A percentile compares a stretch with the other conserved stretches of the same genome.
phyloP scores from a whole-genome alignment of 257 asterid genomes.

The Capsicum rhomboideum region DNA sequence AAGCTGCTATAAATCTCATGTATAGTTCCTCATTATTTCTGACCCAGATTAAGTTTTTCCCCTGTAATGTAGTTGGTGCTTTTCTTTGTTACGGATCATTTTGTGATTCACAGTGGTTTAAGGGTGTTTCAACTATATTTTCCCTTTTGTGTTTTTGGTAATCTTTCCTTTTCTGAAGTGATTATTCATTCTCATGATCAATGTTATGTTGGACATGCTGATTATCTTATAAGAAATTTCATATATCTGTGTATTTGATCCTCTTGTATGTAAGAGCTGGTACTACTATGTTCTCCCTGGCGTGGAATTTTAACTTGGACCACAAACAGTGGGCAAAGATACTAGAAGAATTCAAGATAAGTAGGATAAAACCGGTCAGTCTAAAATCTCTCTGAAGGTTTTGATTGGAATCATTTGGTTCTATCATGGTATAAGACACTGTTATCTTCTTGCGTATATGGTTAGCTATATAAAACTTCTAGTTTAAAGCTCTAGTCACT shows the following conservation, averaged over 20 bases:
- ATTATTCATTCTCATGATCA: background rate
- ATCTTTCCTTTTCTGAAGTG: background rate
- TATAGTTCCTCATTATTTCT: background rate
- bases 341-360: background rate
- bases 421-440: background rate
- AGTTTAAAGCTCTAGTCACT: background rate
- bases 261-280: background rate
- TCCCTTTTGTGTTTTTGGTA: background rate
- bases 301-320: background rate
- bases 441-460: background rate
- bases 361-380: background rate
- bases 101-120: background rate
- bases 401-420: background rate
- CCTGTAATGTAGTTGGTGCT: background rate
- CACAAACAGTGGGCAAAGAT: background rate
- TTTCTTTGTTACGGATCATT: background rate
- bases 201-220: background rate
- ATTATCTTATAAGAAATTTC: background rate
- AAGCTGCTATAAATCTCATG: background rate
- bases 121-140: background rate
- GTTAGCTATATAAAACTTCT: background rate
- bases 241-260: background rate
- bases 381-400: background rate
- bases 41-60: background rate
- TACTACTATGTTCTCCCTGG: background rate